Evolutionary conservation across 164 flowering plant genomes (phyloP).

Genomic region (Kingdonia uniflora): DNA sequence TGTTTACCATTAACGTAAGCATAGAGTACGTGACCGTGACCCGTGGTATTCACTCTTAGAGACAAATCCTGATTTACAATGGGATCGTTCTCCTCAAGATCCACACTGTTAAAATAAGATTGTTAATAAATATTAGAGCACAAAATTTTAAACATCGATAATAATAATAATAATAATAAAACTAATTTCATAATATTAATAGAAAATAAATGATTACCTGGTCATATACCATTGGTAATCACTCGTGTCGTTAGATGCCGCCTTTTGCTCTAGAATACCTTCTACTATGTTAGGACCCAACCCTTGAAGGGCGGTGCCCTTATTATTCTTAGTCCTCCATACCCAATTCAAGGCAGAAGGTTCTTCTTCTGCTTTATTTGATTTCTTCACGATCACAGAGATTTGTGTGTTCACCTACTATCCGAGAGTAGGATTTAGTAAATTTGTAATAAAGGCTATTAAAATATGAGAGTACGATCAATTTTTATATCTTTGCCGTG

Average conservation of each 20-base stretch:
- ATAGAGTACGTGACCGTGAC: slow-evolving; percentile 60
- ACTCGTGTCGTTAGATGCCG: slow-evolving; percentile 27
- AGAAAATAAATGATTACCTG: slow-evolving; percentile 28
- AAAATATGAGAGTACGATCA: not conserved
- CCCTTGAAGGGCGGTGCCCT: slow-evolving; percentile 16
- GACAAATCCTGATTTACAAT: slow-evolving; percentile 28
- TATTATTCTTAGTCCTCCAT: slow-evolving; percentile 42
- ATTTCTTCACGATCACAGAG: slow-evolving; percentile 28
- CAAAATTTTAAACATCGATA: too few relatives aligned
- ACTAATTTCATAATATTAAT: too few relatives aligned
- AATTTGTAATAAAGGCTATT: not conserved
- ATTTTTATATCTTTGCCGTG: slow-evolving; percentile 45
- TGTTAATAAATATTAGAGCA: not conserved
- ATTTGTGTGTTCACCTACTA: slow-evolving; percentile 40
- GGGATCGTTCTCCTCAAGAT: slow-evolving; percentile 26
- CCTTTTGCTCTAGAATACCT: slow-evolving; percentile 47
- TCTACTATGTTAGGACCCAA: slow-evolving; percentile 16
- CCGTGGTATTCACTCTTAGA: slow-evolving; percentile 39
- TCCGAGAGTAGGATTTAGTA: not conserved
- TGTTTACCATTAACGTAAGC: slow-evolving; percentile 49
- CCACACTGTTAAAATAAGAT: slow-evolving; percentile 15
- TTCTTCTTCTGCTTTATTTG: slow-evolving; percentile 26
- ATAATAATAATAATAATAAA: too few relatives aligned
- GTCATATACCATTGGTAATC: slow-evolving; percentile 85
- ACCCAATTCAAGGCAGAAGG: slow-evolving; percentile 34